These are phyloP conservation scores for Choanephora cucurbitarum DNA, from an alignment of 371 early-diverging fungal genomes.

Conservation along the genomic window DNA sequence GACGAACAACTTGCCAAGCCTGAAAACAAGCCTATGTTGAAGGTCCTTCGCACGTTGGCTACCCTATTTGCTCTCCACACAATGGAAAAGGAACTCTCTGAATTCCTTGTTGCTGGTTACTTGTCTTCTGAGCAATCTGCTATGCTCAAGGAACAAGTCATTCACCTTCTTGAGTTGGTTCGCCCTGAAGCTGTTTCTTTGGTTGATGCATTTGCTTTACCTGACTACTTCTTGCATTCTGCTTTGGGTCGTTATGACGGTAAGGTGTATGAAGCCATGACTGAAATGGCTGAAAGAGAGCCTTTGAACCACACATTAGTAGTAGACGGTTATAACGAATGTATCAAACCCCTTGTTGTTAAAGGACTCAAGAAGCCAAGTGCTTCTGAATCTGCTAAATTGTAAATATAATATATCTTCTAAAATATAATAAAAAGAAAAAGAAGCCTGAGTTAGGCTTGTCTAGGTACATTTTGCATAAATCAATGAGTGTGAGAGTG, in stretches of 20 bases:
- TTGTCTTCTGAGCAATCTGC: constrained; percentile 51
- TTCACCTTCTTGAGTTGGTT: constrained; percentile 53
- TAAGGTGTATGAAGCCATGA: constrained; percentile 71
- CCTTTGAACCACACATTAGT: constrained; percentile 66
- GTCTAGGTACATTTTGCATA: background rate
- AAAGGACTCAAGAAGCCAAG: constrained; percentile 16
- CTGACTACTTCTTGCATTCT: constrained; percentile 77
- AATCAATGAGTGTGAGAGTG: constrained; percentile 9
- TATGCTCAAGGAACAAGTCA: constrained; percentile 52
- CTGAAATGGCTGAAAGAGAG: constrained; percentile 69
- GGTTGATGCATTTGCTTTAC: constrained; percentile 78
- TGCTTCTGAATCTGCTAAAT: constrained; percentile 17
- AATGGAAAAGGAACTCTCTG: constrained; percentile 66
- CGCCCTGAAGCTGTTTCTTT: constrained; percentile 73
- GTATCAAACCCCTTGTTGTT: constrained; percentile 56
- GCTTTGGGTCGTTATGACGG: constrained; percentile 79
- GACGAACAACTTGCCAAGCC: constrained; percentile 28
- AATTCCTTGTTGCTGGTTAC: constrained; percentile 61
- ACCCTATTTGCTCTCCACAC: constrained; percentile 63
- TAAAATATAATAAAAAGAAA: background rate
- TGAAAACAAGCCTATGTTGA: constrained; percentile 40
- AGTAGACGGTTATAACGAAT: constrained; percentile 57
- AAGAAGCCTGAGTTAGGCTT: background rate
- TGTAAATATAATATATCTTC: constrained; percentile 16
- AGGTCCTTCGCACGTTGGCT: constrained; percentile 34